These are phyloP conservation scores for Aspergillus cavernicola DNA, from an alignment of 495 filamentous ascomycete genomes.

Conservation along the genomic window DNA sequence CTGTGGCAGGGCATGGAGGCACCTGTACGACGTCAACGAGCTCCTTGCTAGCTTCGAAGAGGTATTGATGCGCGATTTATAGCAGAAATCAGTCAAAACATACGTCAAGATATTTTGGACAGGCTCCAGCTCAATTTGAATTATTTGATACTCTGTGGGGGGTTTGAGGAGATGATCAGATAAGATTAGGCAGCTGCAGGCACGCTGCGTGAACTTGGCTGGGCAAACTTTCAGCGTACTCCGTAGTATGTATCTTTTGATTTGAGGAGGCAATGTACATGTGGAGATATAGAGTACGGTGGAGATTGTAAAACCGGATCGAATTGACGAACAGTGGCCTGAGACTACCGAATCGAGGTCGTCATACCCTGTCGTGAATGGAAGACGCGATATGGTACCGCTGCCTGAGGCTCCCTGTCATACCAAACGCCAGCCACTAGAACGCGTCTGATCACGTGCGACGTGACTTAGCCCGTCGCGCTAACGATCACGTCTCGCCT, in stretches of 20 bases:
- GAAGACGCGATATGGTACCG: not conserved
- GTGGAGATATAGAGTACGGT: not conserved
- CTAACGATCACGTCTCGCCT: conserved; percentile 38
- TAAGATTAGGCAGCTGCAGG: conserved; percentile 1
- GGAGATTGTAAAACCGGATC: not conserved
- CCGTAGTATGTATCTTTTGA: not conserved
- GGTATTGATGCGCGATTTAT: too few species aligned
- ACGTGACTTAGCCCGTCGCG: conserved; percentile 45
- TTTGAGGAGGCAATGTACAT: not conserved
- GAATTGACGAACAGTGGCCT: conserved; percentile 1
- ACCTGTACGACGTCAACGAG: not conserved
- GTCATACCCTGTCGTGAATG: conserved; percentile 1
- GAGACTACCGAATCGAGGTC: not conserved
- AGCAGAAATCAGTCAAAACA: not conserved
- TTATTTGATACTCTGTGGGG: not conserved
- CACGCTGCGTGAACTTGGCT: not conserved
- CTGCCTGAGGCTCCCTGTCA: not conserved
- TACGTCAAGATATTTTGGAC: too few species aligned
- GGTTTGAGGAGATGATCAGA: conserved; percentile 2
- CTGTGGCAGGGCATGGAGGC: not conserved
- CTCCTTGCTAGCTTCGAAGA: too few species aligned
- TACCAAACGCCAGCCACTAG: conserved; percentile 16
- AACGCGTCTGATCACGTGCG: conserved; percentile 40
- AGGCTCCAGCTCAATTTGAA: too few species aligned
- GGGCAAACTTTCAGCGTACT: not conserved